Base-by-base conservation (phyloP, 2,329 filamentous ascomycete genomes). In the Colletotrichum lupini region DNA sequence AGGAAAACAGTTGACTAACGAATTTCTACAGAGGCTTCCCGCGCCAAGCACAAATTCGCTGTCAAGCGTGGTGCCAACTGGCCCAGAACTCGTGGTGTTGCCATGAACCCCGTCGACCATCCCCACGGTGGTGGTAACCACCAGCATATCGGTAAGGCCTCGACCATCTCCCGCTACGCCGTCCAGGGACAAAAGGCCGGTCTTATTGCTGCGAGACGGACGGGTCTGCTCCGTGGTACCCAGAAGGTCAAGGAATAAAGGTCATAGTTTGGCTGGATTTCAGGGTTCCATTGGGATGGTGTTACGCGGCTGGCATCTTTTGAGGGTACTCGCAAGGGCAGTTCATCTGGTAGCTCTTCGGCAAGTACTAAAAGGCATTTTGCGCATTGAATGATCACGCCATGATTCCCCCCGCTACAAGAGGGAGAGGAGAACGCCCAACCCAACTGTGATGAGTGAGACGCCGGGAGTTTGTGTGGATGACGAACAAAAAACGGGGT, bases 1-100 rank as follows among this genome's bases (percentile, higher is more conserved):
- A 26, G 11, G 53, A 42, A 11, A 67, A 19, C 24, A 55, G 52
- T 30, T 69, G 81, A 77, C 88, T 90, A 80, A 90, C 79, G 32
- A 55, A 46, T 70, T 26, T 24, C 57, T 81, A 87, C 90, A 94
- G 92, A 99, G 96, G 97, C 97, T 83, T 98, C 96, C 84, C 95
- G 97, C 85, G 97, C 97, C 84, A 99, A 98, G 95, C 96, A 98
- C 87, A 99, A 99, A 94, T 99, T 98, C 90, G 95, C 95, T 81
- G 97, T 98, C 90, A 99, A 99, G 95, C 95, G 97, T 86, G 61
- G 61, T 55, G 61, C 61, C 71, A 98, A 99, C 95, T 99, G 97
- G 97, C 97, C 97, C 89, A 98, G 97, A 94, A 99, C 97, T 92
- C 96, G 97, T 97, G 97, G 97, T 98, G 97, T 99, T 93, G 97